Evolutionary conservation across 164 flowering plant species (phyloP), one percentile per base, ranked within the genome.

Genomic region (grape (Vitis vinifera)): DNA sequence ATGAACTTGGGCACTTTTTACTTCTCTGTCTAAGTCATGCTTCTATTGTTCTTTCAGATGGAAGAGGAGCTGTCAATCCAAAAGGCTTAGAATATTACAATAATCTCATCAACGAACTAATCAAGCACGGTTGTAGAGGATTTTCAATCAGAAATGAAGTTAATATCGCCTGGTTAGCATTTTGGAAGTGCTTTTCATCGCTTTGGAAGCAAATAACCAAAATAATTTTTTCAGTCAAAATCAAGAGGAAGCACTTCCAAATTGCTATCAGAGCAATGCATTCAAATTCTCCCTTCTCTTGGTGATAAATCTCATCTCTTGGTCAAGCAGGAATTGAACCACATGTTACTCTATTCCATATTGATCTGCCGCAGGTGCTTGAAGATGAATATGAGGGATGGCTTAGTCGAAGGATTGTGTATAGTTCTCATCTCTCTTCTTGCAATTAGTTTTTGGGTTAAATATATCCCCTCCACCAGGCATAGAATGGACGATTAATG

Each of bases 11-110:
- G 13, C 13, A 11, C 30, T 4, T 4, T 52, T 3, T 72, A 52
- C 30, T 61, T 29, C 44, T 49, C 16, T n/a, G 52, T 8, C 44
- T 59, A 2, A 14, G 5, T 12, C 15, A 29, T 13, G 44, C 3
- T 47, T 67, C 67, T 59, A 15, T 57, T 60, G 2, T 4, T 11
- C 10, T 69, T 44, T 51, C 76, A 83, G 82, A 75, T 74, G 86
- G 86, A 14, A 78, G 78, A 58, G 86, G 86, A 70, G 67, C 75
- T 48, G 65, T 84, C 52, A 82, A 81, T 72, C 78, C 81, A 12
- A 75, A 78, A 64, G 87, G 79, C 17, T 23, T 84, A 11, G 62
- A 74, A 31, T 80, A 78, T 70, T 84, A 84, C 79, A 84, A 80
- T 71, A 80, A 78, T 73, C 77, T 82, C 51, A 84, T 84, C 66